A percentile compares a stretch with the other conserved stretches of the same genome.
Evolutionary conservation across 169 alveolate species (phyloP).

Genomic region (Plasmodium adleri): DNA sequence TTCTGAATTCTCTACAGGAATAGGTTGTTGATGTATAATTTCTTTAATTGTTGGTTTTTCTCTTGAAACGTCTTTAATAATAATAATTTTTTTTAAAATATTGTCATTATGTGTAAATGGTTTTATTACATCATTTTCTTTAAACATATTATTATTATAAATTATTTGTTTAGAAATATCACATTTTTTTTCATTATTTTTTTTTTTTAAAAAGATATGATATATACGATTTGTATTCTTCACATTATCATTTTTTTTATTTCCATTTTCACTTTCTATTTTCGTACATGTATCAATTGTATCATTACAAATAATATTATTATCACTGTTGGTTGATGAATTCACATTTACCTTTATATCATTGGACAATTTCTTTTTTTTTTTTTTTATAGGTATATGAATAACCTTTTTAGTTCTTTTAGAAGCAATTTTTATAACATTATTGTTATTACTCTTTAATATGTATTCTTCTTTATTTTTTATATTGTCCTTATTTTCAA

Average conservation of each 20-base stretch:
- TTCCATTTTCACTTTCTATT: conserved; percentile 3
- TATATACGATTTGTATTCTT: not conserved
- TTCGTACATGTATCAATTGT: conserved; percentile 8
- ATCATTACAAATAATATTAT: conserved; percentile 1
- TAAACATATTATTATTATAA: not conserved
- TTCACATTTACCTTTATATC: not conserved
- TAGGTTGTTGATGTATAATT: not conserved
- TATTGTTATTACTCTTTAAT: conserved; percentile 1
- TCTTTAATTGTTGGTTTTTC: conserved; percentile 9
- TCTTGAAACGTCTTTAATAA: conserved; percentile 9
- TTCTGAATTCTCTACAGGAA: not conserved
- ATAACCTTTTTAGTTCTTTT: conserved; percentile 36
- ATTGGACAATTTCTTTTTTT: conserved; percentile 1
- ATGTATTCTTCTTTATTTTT: not conserved
- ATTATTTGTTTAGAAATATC: not conserved
- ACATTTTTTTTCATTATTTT: not conserved
- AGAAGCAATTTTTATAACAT: conserved; percentile 14
- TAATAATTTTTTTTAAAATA: conserved; percentile 22
- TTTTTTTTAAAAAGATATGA: conserved; percentile 40
- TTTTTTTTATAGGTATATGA: conserved; percentile 44
- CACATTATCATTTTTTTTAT: conserved; percentile 1
- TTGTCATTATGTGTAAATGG: conserved; percentile 16
- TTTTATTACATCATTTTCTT: conserved; percentile 12
- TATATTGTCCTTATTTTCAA: not conserved
- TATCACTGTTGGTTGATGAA: not conserved